Conservation (phyloP, 169 alveolate genomes). For the Plasmodium cynomolgi region DNA sequence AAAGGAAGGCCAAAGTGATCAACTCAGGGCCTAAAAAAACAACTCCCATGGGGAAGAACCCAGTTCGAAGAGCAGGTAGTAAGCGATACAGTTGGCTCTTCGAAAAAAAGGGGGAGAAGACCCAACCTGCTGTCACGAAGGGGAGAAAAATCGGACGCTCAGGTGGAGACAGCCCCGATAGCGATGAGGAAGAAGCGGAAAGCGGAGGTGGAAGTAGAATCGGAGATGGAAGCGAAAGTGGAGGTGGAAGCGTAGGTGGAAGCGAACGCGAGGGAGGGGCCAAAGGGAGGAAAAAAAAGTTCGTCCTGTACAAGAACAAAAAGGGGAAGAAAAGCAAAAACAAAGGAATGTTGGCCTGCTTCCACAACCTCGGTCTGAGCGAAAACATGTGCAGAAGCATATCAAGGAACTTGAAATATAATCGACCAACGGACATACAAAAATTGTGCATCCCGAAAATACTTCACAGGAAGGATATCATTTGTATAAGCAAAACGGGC, state of each 20-base stretch:
- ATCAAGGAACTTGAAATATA: slow-evolving; percentile 77
- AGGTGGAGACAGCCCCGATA: not conserved
- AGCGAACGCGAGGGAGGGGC: not conserved
- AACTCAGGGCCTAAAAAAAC: not conserved
- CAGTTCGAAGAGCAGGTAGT: not conserved
- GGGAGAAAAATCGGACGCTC: not conserved
- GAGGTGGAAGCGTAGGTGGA: not conserved
- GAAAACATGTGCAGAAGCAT: slow-evolving; percentile 80
- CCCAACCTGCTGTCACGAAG: not conserved
- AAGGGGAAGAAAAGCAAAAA: slow-evolving; percentile 8
- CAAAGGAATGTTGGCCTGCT: slow-evolving; percentile 78
- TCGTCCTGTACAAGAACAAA: slow-evolving; percentile 49
- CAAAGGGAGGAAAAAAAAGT: slow-evolving; percentile 5
- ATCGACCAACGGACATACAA: slow-evolving; percentile 95
- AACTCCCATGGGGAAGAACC: not conserved
- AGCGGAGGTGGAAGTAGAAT: not conserved
- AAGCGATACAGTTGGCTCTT: slow-evolving; percentile 30
- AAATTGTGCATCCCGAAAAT: slow-evolving; percentile 94
- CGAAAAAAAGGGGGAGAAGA: not conserved
- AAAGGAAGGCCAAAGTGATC: not conserved
- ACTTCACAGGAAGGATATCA: slow-evolving; percentile 92
- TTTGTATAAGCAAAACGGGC: slow-evolving; percentile 97
- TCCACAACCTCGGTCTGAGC: slow-evolving; percentile 83
- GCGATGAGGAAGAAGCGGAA: not conserved
- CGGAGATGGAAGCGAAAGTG: not conserved